Percentiles rank a stretch among this genome's conserved stretches.
These are phyloP conservation scores for Kazachstania africana DNA, from an alignment of 805 yeast genomes.

Conservation along the genomic window DNA sequence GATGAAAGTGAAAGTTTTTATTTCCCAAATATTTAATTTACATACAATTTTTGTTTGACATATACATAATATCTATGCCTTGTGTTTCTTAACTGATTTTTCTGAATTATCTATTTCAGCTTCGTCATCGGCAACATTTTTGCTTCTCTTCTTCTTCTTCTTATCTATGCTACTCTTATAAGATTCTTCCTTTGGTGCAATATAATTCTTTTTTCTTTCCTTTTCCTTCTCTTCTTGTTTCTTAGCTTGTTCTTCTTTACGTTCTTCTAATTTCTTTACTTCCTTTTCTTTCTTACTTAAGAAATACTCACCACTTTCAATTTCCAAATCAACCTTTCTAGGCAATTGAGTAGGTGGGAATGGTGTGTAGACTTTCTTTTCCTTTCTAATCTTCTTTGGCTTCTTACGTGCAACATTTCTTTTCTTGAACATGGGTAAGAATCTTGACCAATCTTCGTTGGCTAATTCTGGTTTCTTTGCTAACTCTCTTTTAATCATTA, in stretches of 20 bases:
- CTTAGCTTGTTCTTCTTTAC: slow-evolving; percentile 67
- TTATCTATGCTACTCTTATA: slow-evolving; percentile 19
- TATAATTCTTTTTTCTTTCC: slow-evolving; percentile 67
- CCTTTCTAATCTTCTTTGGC: slow-evolving; percentile 52
- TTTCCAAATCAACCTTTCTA: slow-evolving; percentile 91
- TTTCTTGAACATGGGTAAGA: slow-evolving; percentile 92
- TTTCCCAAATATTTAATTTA: neutral
- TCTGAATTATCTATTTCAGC: neutral
- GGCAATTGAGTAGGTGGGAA: slow-evolving; percentile 98
- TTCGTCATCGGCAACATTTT: slow-evolving; percentile 1
- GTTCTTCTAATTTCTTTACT: slow-evolving; percentile 56
- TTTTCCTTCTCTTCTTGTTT: slow-evolving; percentile 50
- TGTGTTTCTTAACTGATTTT: neutral
- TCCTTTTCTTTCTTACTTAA: slow-evolving; percentile 77
- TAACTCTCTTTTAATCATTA: slow-evolving; percentile 93
- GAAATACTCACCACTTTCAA: slow-evolving; percentile 97
- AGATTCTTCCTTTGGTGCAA: slow-evolving; percentile 72
- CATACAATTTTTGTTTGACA: too few species aligned
- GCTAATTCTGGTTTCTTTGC: slow-evolving; percentile 93
- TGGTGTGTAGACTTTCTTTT: slow-evolving; percentile 81
- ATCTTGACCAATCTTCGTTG: slow-evolving; percentile 92
- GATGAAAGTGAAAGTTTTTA: neutral
- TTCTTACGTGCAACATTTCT: slow-evolving; percentile 90
- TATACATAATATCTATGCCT: too few species aligned
- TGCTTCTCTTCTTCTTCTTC: slow-evolving; percentile 2